Percentiles rank a stretch among this genome's conserved stretches.
phyloP scores from a whole-genome alignment of 345 rosid species.

The Lumnitzera littorea region DNA sequence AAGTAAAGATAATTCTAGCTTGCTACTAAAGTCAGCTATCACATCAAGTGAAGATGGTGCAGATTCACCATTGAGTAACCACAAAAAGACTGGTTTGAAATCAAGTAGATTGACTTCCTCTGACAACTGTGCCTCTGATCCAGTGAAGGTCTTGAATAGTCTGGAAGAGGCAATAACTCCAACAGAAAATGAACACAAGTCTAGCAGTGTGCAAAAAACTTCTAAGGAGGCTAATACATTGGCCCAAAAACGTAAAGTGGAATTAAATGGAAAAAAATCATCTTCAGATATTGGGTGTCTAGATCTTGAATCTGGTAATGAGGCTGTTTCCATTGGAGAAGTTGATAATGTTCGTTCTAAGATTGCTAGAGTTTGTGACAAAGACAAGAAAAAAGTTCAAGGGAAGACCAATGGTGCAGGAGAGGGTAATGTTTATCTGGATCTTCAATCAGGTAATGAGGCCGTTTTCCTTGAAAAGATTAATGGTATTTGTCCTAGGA shows the following conservation, averaged over 20 bases:
- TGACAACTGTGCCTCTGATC: neutral
- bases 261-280: conserved; percentile 15
- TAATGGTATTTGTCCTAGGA: conserved; percentile 8
- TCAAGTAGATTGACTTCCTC: conserved; percentile 12
- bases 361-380: conserved; percentile 16
- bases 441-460: conserved; percentile 13
- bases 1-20: conserved; percentile 3
- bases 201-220: neutral
- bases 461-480: conserved; percentile 12
- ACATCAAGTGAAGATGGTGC: neutral
- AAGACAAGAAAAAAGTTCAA: too few species aligned
- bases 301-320: conserved; percentile 14
- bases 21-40: neutral
- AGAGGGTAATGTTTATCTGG: conserved; percentile 5
- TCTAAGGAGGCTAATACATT: conserved; percentile 15
- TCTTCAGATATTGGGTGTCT: conserved; percentile 5
- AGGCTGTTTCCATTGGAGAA: conserved; percentile 13
- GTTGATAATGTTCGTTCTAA: conserved; percentile 5
- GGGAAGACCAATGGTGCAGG: too few species aligned
- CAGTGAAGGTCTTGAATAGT: too few species aligned
- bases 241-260: conserved; percentile 13
- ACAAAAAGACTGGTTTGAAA: conserved; percentile 20
- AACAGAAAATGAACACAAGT: too few species aligned
- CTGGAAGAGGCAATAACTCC: too few species aligned
- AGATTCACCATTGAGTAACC: conserved; percentile 1